Evolutionary conservation across 129 eudicot genomes (phyloP).

Genomic region (Smallanthus sonchifolius): DNA sequence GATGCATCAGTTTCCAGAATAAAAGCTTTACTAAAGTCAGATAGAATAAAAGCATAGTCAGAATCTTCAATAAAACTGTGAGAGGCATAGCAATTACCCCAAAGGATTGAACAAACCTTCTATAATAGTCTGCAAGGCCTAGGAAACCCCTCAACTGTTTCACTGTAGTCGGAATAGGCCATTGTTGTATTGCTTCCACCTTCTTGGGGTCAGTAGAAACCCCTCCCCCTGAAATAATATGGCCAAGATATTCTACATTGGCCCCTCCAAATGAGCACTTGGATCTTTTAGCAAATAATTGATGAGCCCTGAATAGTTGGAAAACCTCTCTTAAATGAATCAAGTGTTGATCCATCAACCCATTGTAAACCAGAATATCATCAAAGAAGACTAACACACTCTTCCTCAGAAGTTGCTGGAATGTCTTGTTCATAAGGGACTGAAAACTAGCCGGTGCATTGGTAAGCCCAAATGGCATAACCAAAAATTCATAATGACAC

Average conservation of each 20-base stretch:
- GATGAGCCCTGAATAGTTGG: neutral
- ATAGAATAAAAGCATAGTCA: neutral
- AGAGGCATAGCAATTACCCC: neutral
- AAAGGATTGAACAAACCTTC: neutral
- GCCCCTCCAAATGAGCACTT: neutral
- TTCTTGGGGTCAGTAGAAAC: neutral
- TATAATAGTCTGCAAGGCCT: neutral
- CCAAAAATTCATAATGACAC: too few species aligned
- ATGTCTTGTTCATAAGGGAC: too few species aligned
- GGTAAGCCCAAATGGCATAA: too few species aligned
- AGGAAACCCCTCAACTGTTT: neutral
- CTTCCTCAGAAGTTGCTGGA: too few species aligned
- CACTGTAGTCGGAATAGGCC: neutral
- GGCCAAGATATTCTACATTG: neutral
- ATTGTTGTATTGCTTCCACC: neutral
- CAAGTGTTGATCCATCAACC: neutral
- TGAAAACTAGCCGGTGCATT: too few species aligned
- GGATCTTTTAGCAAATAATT: neutral
- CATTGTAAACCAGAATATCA: too few species aligned
- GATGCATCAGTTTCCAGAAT: neutral
- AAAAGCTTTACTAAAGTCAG: neutral
- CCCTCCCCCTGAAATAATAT: neutral
- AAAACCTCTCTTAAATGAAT: neutral
- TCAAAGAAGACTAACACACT: too few species aligned
- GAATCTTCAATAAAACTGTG: neutral